Conservation (phyloP, 257 asterid species). For the Scutellaria minor region DNA sequence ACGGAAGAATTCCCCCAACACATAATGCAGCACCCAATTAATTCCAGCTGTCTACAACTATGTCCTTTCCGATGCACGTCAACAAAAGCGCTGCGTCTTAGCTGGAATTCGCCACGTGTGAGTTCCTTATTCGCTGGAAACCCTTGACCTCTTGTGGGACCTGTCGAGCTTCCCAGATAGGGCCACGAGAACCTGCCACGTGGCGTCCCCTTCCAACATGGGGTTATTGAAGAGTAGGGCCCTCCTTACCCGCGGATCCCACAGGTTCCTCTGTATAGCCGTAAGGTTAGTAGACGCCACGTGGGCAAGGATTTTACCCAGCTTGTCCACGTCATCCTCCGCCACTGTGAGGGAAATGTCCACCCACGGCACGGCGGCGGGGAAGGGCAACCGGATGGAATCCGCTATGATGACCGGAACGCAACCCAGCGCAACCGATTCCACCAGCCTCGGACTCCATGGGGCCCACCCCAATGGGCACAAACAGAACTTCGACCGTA, state of each 20-base stretch:
- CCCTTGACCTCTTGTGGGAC: slow-evolving; percentile 57
- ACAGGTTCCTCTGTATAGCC: slow-evolving; percentile 56
- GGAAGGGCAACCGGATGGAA: slow-evolving; percentile 71
- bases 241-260: slow-evolving; percentile 58
- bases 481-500: slow-evolving; percentile 68
- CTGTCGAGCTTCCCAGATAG: slow-evolving; percentile 55
- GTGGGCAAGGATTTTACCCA: slow-evolving; percentile 64
- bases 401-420: slow-evolving; percentile 90
- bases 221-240: slow-evolving; percentile 64
- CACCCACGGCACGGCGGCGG: slow-evolving; percentile 78
- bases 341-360: slow-evolving; percentile 72
- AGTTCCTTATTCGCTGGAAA: slow-evolving; percentile 30
- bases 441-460: slow-evolving; percentile 93
- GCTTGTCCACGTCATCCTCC: slow-evolving; percentile 70
- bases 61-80: background rate
- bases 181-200: slow-evolving; percentile 70
- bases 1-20: background rate
- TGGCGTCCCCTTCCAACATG: slow-evolving; percentile 75
- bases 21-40: slow-evolving; percentile 30
- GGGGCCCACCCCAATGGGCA: slow-evolving; percentile 98
- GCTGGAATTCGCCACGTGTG: slow-evolving; percentile 47
- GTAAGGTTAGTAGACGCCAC: slow-evolving; percentile 76
- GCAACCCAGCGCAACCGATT: slow-evolving; percentile 84
- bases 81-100: background rate
- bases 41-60: slow-evolving; percentile 64